Base-by-base conservation (phyloP, 2,329 filamentous ascomycete genomes). In the Cladorrhinum sp. region DNA sequence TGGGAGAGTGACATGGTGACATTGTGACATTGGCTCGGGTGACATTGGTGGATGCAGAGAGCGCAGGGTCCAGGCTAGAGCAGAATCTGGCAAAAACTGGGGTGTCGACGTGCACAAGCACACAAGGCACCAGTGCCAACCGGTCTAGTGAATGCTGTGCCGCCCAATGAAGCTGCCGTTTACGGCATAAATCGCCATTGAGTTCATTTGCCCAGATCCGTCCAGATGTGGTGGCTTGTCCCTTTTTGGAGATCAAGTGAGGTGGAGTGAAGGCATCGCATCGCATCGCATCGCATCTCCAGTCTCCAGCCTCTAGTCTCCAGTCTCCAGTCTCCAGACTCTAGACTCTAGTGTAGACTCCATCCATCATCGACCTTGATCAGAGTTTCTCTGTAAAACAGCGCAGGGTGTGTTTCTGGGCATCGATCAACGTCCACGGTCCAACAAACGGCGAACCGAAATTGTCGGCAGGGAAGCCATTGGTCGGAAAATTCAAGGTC, bases 401-500 rank as follows among this genome's bases (percentile, higher is more conserved):
- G 10, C 25, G 25, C 25, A 29, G 25, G 25, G 25, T 29, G 5
- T 29, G 25, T 29, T 10, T 29, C 10, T 29, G 5, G n/a, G n/a
- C n/a, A n/a, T n/a, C n/a, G 32, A 36, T 36, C 41, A 45, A 45
- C n/a, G 10, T 45, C 29, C 6, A 32, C 29, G 29, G 29, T 13
- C 41, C 41, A 45, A 36, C 32, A 13, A 13, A 36, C 32, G 9
- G 7, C 32, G 32, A 67, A 68, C 66, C 67, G 67, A 68, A 59
- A 68, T 68, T 67, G 62, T 41, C 58, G 45, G 55, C 61, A 57
- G n/a, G 50, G 51, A 50, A 55, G 23, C 55, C 9, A 66, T 66
- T 66, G 65, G 65, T 50, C 41, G 13, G 38, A n/a, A 48, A 41
- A 32, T 29, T 18, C 53, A 32, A 45, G 41, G 29, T 38, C 27